Evolutionary conservation across 1,284 basidiomycete genomes (phyloP).

Genomic region (Ganoderma boninense): DNA sequence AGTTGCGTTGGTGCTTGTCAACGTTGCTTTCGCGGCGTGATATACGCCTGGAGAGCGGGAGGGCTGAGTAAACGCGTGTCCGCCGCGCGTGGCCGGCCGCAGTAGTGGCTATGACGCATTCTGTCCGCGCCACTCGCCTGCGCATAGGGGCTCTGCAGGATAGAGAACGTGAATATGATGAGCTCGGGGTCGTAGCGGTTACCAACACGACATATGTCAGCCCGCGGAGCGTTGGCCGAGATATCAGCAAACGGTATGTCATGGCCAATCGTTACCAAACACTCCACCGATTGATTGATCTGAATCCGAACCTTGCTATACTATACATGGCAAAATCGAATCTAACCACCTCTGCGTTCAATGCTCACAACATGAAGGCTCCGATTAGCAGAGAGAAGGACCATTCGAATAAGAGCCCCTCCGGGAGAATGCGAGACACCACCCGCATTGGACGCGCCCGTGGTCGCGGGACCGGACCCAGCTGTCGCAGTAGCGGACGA

Average conservation of each 20-base stretch:
- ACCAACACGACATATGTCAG: background rate
- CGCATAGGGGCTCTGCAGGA: background rate
- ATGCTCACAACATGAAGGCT: background rate
- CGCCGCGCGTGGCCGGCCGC: background rate
- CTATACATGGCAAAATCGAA: background rate
- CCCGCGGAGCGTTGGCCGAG: background rate
- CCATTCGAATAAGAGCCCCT: background rate
- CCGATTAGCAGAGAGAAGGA: background rate
- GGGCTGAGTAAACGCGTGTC: conserved; percentile 1
- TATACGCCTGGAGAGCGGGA: background rate
- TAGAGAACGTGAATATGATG: background rate
- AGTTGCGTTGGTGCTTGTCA: background rate
- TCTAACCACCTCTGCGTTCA: background rate
- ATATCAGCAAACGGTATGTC: background rate
- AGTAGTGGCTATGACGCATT: background rate
- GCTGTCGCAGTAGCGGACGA: background rate
- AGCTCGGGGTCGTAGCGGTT: background rate
- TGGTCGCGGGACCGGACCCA: background rate
- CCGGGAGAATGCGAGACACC: background rate
- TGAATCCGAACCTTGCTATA: background rate
- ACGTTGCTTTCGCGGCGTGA: background rate
- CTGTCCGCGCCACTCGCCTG: background rate
- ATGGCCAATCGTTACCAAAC: background rate
- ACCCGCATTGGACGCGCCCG: background rate
- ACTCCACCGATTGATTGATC: background rate